Percentiles rank a stretch among this genome's conserved stretches.
Evolutionary conservation across 495 filamentous ascomycete genomes (phyloP).

Genomic region (Pseudoneurospora amorphoporcata): DNA sequence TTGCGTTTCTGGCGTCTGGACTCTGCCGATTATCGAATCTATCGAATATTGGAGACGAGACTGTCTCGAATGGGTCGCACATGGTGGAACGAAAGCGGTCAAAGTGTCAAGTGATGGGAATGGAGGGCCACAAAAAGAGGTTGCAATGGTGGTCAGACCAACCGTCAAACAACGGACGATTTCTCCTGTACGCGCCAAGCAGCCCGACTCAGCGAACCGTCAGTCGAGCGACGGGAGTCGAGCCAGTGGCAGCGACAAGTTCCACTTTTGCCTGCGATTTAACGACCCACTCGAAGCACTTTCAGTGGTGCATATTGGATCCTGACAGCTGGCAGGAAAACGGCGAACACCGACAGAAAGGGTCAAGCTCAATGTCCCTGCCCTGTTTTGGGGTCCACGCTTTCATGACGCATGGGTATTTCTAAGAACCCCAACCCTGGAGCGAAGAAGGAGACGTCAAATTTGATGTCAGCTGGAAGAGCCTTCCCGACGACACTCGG

Average conservation of each 20-base stretch:
- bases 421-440: not conserved
- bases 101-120: not conserved
- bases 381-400: not conserved
- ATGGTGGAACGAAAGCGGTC: not conserved
- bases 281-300: not conserved
- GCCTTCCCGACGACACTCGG: not conserved
- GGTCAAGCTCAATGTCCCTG: not conserved
- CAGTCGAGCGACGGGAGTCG: not conserved
- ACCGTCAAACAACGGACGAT: not conserved
- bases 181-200: not conserved
- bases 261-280: not conserved
- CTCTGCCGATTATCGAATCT: not conserved
- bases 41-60: not conserved
- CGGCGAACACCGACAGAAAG: not conserved
- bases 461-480: not conserved
- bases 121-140: not conserved
- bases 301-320: not conserved
- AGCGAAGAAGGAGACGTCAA: not conserved
- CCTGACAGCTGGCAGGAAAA: not conserved
- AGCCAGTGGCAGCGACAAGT: not conserved
- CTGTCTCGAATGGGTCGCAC: not conserved
- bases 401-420: not conserved
- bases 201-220: not conserved
- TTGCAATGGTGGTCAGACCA: not conserved
- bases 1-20: not conserved